A percentile compares a stretch with the other conserved stretches of the same genome.
Evolutionary conservation across 352 stramenopile genomes (phyloP).

Genomic region (Phytopythium delawarense): DNA sequence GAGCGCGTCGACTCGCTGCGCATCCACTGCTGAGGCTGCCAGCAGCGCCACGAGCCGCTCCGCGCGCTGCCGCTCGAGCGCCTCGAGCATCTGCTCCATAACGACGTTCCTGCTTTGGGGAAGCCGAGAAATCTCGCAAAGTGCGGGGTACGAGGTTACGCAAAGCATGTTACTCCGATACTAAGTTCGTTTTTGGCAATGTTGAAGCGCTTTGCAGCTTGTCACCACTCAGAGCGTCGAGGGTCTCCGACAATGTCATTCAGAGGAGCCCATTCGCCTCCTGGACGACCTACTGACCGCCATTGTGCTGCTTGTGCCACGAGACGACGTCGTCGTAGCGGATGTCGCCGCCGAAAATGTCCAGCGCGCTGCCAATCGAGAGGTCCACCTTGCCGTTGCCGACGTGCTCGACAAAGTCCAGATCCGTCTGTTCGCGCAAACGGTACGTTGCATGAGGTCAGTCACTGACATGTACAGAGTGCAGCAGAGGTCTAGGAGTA

Average conservation of each 20-base stretch:
- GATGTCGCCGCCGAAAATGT: conserved; percentile 96
- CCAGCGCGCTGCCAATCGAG: conserved; percentile 97
- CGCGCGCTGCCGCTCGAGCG: conserved; percentile 33
- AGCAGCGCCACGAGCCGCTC: conserved; percentile 34
- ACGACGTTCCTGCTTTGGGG: background rate
- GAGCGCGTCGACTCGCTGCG: conserved; percentile 24
- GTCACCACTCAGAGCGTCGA: no score
- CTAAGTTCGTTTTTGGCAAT: background rate
- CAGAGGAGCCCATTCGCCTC: background rate
- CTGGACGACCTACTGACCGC: background rate
- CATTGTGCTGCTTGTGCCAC: conserved; percentile 67
- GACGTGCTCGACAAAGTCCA: conserved; percentile 92
- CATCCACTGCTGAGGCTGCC: conserved; percentile 21
- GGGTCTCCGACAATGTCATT: no score
- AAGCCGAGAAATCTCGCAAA: background rate
- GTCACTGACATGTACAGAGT: background rate
- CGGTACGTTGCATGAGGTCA: conserved; percentile 1
- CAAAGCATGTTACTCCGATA: background rate
- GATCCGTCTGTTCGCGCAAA: conserved; percentile 65
- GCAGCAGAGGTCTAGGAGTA: background rate
- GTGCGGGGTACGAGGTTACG: background rate
- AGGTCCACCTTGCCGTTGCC: conserved; percentile 94
- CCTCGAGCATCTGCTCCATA: conserved; percentile 29
- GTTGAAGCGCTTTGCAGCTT: background rate
- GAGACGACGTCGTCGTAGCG: conserved; percentile 91